Conservation (phyloP, 2,329 filamentous ascomycete species). For the Colletotrichum sp. region DNA sequence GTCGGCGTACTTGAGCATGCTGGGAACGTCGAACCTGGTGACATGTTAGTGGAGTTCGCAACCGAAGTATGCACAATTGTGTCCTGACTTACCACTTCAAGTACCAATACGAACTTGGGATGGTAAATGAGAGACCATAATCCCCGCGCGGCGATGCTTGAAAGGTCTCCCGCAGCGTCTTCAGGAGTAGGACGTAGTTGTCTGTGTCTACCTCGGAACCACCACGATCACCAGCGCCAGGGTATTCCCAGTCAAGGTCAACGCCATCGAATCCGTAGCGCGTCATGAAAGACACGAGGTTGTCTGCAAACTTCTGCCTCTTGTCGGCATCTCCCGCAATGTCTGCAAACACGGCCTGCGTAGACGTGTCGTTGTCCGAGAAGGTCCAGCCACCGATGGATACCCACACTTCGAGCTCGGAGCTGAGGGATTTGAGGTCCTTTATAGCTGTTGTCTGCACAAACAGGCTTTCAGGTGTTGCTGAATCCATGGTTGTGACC, state of each 20-base stretch:
- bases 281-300: conserved; percentile 22
- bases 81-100: conserved; percentile 20
- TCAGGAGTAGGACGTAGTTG: conserved; percentile 24
- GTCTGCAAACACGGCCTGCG: conserved; percentile 18
- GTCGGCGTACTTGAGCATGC: conserved; percentile 25
- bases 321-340: conserved; percentile 12
- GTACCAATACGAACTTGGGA: conserved; percentile 19
- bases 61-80: background rate
- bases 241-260: conserved; percentile 29
- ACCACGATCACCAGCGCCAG: conserved; percentile 25
- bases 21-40: conserved; percentile 19
- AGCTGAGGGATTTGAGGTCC: background rate
- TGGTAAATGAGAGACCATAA: conserved; percentile 17
- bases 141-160: background rate
- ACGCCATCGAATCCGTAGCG: conserved; percentile 24
- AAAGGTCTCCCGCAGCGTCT: conserved; percentile 46
- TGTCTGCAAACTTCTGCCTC: conserved; percentile 19
- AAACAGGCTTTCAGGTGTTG: conserved; percentile 22
- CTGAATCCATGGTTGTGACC: conserved; percentile 23
- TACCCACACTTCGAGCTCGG: conserved; percentile 30
- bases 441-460: background rate
- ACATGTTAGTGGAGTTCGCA: background rate
- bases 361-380: conserved; percentile 25
- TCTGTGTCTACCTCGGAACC: conserved; percentile 18
- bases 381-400: conserved; percentile 38